Percentiles rank a stretch among this genome's conserved stretches.
Conservation (phyloP, 208 protist species). For the Phytomonas sp. region DNA sequence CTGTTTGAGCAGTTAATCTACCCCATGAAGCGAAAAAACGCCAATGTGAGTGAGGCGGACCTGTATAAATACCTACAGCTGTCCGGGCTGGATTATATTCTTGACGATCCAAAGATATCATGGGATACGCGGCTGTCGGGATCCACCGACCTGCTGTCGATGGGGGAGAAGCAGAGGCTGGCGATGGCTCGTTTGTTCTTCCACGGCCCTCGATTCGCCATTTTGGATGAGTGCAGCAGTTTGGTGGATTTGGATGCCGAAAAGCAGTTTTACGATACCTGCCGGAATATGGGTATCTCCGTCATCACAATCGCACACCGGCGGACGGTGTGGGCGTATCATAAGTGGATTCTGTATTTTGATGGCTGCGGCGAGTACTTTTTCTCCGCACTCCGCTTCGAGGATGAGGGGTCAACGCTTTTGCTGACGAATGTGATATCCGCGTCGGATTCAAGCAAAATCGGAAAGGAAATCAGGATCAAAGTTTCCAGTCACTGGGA, state of each 20-base stretch:
- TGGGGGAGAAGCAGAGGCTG: constrained; percentile 83
- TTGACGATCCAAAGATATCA: constrained; percentile 39
- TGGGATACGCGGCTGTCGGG: constrained; percentile 44
- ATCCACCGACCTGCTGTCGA: constrained; percentile 42
- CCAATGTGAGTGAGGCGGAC: constrained; percentile 48
- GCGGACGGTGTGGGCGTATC: constrained; percentile 60
- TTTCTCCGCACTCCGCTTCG: constrained; percentile 53
- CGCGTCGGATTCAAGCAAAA: constrained; percentile 17
- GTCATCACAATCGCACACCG: constrained; percentile 83
- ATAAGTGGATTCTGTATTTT: constrained; percentile 79
- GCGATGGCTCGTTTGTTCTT: constrained; percentile 86
- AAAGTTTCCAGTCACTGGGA: too few relatives aligned
- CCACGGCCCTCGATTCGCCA: constrained; percentile 80
- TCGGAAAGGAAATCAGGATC: constrained; percentile 27
- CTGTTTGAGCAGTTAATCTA: constrained; percentile 88
- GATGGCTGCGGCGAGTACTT: constrained; percentile 63
- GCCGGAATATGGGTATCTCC: constrained; percentile 65
- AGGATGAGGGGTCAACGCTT: constrained; percentile 15
- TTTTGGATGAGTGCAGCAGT: constrained; percentile 88
- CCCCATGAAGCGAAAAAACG: constrained; percentile 38
- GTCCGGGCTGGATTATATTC: constrained; percentile 55
- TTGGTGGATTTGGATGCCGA: constrained; percentile 67
- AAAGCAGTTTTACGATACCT: constrained; percentile 55
- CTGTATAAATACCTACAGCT: constrained; percentile 54
- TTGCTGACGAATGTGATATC: constrained; percentile 17